phyloP scores from a whole-genome alignment of 2,329 filamentous ascomycete genomes.

The Arachnopeziza araneosa region DNA sequence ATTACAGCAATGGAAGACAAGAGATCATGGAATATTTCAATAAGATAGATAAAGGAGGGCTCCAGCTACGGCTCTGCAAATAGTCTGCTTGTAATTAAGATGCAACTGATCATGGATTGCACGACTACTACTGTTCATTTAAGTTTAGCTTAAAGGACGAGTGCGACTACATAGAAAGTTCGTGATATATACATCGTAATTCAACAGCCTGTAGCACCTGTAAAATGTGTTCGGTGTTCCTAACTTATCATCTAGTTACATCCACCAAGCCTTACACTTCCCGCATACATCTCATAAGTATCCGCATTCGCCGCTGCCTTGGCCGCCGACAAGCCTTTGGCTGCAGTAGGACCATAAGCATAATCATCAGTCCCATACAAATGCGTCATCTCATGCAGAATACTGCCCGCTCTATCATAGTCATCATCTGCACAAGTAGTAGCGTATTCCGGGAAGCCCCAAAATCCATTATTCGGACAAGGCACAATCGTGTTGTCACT shows the following conservation, averaged over 20 bases:
- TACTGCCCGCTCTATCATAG: slow-evolving; percentile 19
- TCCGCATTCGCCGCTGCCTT: slow-evolving; percentile 21
- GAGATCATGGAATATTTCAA: too few species aligned
- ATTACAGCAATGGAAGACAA: too few species aligned
- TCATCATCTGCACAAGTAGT: slow-evolving; percentile 18
- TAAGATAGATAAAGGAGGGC: too few species aligned
- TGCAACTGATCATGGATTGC: too few species aligned
- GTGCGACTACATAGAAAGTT: too few species aligned
- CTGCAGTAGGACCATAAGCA: slow-evolving; percentile 21
- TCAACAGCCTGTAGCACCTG: too few species aligned
- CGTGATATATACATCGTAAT: too few species aligned
- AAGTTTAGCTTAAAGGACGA: too few species aligned
- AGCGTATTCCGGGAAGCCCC: slow-evolving; percentile 17
- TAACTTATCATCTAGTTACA: slow-evolving; percentile 10
- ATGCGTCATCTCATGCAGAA: slow-evolving; percentile 17
- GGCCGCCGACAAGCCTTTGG: slow-evolving; percentile 13
- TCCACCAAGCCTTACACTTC: slow-evolving; percentile 21
- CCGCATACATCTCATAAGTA: slow-evolving; percentile 25
- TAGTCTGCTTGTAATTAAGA: too few species aligned
- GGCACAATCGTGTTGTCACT: slow-evolving; percentile 20
- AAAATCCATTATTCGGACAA: slow-evolving; percentile 22
- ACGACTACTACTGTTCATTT: too few species aligned
- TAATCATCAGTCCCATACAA: slow-evolving; percentile 21
- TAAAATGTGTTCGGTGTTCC: too few species aligned
- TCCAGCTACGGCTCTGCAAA: too few species aligned